These are phyloP conservation scores for Iris macrosiphon DNA, from an alignment of 106 monocot species.

Conservation along the genomic window DNA sequence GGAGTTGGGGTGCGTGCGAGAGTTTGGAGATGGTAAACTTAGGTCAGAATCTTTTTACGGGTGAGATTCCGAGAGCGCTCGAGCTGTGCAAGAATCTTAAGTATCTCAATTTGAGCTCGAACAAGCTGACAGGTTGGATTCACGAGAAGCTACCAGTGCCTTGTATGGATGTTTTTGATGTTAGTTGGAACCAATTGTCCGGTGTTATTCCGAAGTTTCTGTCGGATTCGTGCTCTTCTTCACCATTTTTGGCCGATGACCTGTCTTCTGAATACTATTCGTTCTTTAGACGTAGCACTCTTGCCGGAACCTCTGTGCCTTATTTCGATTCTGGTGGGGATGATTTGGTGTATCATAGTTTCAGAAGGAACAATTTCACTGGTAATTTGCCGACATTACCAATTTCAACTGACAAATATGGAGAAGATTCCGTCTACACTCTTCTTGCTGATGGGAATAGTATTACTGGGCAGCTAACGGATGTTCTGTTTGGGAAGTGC, in stretches of 20 bases:
- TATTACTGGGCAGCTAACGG: conserved; percentile 32
- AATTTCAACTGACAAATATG: conserved; percentile 25
- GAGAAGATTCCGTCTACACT: conserved; percentile 37
- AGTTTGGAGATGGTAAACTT: conserved; percentile 79
- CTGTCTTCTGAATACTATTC: conserved; percentile 39
- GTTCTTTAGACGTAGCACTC: conserved; percentile 27
- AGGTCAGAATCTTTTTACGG: conserved; percentile 56
- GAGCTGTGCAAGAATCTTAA: conserved; percentile 56
- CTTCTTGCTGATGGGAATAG: conserved; percentile 61
- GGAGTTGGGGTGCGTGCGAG: conserved; percentile 61
- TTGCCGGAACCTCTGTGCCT: conserved; percentile 12
- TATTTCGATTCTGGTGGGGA: conserved; percentile 10
- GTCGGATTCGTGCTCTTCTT: conserved; percentile 23
- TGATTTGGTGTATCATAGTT: conserved; percentile 51
- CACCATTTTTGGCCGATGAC: conserved; percentile 11
- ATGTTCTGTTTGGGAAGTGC: conserved; percentile 52
- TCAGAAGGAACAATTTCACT: conserved; percentile 67
- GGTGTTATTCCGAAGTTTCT: conserved; percentile 50
- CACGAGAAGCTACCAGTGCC: conserved; percentile 53
- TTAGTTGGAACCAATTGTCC: conserved; percentile 70
- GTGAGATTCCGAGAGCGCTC: conserved; percentile 42
- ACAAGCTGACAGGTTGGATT: conserved; percentile 64
- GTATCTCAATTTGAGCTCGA: conserved; percentile 73
- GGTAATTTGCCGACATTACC: conserved; percentile 51
- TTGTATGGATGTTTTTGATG: conserved; percentile 85